Evolutionary conservation across 2,329 filamentous ascomycete species (phyloP).

Genomic region (Iodosphaeria phyllophila): DNA sequence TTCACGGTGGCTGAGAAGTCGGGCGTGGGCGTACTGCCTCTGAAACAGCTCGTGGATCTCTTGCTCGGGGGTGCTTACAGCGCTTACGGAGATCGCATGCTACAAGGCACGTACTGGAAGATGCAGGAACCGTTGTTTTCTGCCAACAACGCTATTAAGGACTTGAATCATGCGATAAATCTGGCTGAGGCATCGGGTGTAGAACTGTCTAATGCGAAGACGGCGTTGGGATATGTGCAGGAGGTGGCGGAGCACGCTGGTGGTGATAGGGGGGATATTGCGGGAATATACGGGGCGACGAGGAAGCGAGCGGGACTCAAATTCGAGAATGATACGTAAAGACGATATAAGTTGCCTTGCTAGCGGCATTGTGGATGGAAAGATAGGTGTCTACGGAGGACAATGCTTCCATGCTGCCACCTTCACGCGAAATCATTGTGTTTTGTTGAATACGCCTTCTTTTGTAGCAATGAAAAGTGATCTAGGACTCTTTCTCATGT

Average conservation of each 20-base stretch:
- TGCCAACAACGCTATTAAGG: conserved; percentile 69
- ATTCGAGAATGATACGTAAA: conserved; percentile 42
- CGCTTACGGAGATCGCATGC: conserved; percentile 59
- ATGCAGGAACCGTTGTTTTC: conserved; percentile 65
- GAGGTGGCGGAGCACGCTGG: conserved; percentile 45
- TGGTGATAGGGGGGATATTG: conserved; percentile 59
- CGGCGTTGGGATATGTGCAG: conserved; percentile 49
- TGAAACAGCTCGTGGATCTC: conserved; percentile 52
- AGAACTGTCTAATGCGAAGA: conserved; percentile 43
- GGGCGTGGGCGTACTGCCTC: conserved; percentile 49
- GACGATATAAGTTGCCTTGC: background rate
- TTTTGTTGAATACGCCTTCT: too few species aligned
- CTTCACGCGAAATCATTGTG: too few species aligned
- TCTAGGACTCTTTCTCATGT: too few species aligned
- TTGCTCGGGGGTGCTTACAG: conserved; percentile 63
- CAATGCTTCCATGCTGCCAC: too few species aligned
- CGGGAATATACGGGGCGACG: conserved; percentile 65
- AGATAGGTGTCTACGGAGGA: too few species aligned
- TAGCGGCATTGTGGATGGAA: too few species aligned
- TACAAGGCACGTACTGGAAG: conserved; percentile 56
- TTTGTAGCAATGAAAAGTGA: too few species aligned
- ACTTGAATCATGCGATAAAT: conserved; percentile 53
- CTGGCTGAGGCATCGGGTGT: conserved; percentile 45
- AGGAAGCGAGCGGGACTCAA: conserved; percentile 55
- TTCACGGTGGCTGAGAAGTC: conserved; percentile 65